Evolutionary conservation across 108 stramenopile genomes (phyloP), one percentile per base, ranked within the genome.

Genomic region (Conticribra weissflogii): DNA sequence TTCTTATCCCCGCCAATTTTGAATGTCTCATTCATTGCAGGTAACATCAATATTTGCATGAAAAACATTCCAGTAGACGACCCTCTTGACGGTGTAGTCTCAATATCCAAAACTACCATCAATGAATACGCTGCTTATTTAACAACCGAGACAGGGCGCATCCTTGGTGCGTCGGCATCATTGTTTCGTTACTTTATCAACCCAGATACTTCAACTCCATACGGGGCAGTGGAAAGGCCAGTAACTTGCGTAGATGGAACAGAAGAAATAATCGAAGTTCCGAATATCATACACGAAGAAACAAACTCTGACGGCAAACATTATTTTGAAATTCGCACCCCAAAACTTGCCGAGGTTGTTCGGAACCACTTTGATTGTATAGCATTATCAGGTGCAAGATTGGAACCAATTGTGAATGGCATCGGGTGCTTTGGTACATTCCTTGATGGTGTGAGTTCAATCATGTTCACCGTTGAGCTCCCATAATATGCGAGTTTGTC

Each of bases 331-430:
- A 68, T 92, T 32, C 83, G 88, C n/a, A 92, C 88, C 5, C 88
- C 91, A 9, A 86, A 80, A 23, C 87, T 90, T 1, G 46, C 71
- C 18, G 85, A 86, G 60, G 87, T 90, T 17, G 88, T 88, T 19
- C 76, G 86, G 24, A 90, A 93, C 74, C 89, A 93, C 31, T 93
- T 93, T 64, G 84, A 86, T 61, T 93, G 92, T 54, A 87, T 90
- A 76, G 48, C 71, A 19, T 47, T 93, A 28, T 74, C 72, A 8
- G 92, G 92, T 23, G 92, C 88, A 32, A 88, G 88, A 50, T 69
- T 90, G 27, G 88, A 89, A 65, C 16, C 32, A 12, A 62, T 54
- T 12, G 69, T 27, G 31, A 59, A 66, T 23, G 30, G 60, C 18
- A 63, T 54, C 34, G 44, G 76, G n/a, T 76, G 76, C 28, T 68